Evolutionary conservation across 106 monocot genomes (phyloP).

Genomic region (Triglochin maritima): DNA sequence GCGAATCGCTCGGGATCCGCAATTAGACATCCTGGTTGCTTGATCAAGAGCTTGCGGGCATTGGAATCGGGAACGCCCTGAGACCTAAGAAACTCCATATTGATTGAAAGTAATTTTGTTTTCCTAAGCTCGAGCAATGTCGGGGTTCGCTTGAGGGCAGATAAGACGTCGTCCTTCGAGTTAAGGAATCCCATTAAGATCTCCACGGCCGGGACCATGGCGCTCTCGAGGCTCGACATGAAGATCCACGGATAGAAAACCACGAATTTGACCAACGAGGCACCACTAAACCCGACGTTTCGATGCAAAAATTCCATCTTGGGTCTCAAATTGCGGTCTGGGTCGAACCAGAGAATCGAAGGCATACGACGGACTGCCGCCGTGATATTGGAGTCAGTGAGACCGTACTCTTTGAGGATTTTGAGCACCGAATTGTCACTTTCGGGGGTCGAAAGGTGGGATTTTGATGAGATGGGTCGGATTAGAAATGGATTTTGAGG

Average conservation of each 20-base stretch:
- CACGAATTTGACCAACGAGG: not conserved
- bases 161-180: not conserved
- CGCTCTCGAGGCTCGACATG: not conserved
- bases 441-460: not conserved
- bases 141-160: not conserved
- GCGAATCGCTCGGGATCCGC: not conserved
- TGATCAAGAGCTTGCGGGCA: not conserved
- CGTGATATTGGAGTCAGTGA: not conserved
- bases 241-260: not conserved
- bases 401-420: conserved; percentile 5
- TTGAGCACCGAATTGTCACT: conserved; percentile 2
- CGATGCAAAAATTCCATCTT: conserved; percentile 3
- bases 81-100: not conserved
- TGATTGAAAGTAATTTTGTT: not conserved
- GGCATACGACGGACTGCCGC: not conserved
- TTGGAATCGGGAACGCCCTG: not conserved
- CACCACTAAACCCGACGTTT: not conserved
- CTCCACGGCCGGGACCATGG: not conserved
- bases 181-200: not conserved
- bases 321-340: conserved; percentile 2
- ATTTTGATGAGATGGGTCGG: not conserved
- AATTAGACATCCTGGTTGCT: not conserved
- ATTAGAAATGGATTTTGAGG: too few species aligned
- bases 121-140: not conserved
- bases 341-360: not conserved